Evolutionary conservation across 345 rosid genomes (phyloP).

Genomic region (Brassica juncea): DNA sequence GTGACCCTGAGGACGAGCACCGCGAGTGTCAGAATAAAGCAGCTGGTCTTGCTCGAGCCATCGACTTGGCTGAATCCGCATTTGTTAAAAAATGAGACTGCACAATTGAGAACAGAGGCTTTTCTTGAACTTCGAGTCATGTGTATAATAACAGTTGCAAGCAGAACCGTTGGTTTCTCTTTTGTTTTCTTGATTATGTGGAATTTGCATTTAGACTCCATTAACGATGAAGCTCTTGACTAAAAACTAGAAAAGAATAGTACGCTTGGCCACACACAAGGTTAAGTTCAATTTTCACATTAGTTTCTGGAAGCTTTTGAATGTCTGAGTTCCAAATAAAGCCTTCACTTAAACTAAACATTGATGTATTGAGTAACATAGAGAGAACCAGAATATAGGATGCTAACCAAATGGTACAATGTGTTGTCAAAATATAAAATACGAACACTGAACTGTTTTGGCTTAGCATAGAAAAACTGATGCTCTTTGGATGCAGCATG

Average conservation of each 20-base stretch:
- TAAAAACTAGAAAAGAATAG: background rate
- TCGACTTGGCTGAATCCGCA: constrained; percentile 80
- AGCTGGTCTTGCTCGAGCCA: constrained; percentile 79
- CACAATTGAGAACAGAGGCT: background rate
- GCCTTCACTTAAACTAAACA: background rate
- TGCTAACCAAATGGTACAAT: background rate
- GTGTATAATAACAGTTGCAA: constrained; percentile 28
- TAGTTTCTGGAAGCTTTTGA: background rate
- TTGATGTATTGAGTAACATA: background rate
- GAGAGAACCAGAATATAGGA: background rate
- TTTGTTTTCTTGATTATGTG: background rate
- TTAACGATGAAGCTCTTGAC: constrained; percentile 12
- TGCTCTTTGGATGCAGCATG: background rate
- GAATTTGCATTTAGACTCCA: constrained; percentile 11
- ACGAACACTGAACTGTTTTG: background rate
- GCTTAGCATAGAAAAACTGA: background rate
- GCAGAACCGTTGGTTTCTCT: background rate
- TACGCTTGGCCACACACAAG: background rate
- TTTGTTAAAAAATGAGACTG: constrained; percentile 47
- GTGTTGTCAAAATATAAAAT: background rate
- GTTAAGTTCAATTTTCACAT: background rate
- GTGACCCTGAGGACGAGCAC: constrained; percentile 73
- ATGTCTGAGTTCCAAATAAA: no score
- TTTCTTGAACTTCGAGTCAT: background rate
- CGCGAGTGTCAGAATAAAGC: constrained; percentile 79